Conservation (phyloP, 164 flowering plant genomes). For the Brasenia schreberi region DNA sequence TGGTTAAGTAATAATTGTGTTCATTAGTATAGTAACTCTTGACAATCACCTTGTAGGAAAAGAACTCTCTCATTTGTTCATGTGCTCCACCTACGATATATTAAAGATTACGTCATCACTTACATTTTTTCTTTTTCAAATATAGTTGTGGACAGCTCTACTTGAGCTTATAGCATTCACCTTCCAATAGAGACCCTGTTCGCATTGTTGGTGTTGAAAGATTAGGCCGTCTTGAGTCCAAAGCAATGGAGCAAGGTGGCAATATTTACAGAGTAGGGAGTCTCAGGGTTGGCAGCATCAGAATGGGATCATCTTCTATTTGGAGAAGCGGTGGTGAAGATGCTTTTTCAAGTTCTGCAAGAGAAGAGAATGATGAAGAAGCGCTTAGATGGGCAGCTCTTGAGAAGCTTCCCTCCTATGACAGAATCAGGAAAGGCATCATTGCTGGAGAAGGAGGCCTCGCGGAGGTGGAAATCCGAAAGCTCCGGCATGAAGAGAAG, state of each 20-base stretch:
- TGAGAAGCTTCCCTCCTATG: slow-evolving; percentile 35
- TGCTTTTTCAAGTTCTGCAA: slow-evolving; percentile 22
- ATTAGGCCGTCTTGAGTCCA: neutral
- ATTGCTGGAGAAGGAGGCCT: slow-evolving; percentile 11
- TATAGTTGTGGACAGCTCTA: no score
- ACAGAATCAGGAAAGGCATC: slow-evolving; percentile 29
- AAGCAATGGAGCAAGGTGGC: neutral
- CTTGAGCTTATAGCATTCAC: no score
- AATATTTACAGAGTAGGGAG: slow-evolving; percentile 15
- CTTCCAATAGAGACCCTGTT: no score
- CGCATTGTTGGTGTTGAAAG: neutral
- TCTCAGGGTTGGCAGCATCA: slow-evolving; percentile 2
- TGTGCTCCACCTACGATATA: no score
- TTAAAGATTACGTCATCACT: no score
- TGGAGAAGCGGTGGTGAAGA: slow-evolving; percentile 21
- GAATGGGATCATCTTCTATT: slow-evolving; percentile 15
- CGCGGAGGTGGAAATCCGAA: slow-evolving; percentile 21
- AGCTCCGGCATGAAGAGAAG: slow-evolving; percentile 29
- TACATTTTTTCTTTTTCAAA: no score
- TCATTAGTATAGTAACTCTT: no score
- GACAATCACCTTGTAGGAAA: no score
- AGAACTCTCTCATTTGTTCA: no score
- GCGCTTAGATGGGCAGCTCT: slow-evolving; percentile 47
- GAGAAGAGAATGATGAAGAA: slow-evolving; percentile 36
- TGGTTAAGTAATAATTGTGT: no score